Evolutionary conservation across 352 stramenopile genomes (phyloP), one percentile per base, ranked within the genome.

Genomic region (Plasmopara viticola): DNA sequence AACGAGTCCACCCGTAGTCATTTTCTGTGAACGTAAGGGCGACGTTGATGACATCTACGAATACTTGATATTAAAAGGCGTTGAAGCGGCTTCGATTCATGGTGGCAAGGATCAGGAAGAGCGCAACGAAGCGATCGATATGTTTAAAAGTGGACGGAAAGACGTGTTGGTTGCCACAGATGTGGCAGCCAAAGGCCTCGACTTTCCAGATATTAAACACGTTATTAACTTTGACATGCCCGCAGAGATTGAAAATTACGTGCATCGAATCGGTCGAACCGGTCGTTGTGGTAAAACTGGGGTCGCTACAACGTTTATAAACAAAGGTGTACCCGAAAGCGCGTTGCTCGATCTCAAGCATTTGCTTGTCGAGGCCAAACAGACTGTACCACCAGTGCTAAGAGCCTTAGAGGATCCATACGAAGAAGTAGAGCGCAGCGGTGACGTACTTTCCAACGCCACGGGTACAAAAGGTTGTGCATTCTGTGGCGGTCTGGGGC

Each of bases 161-260:
- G 96, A 99, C 69, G 95, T 99, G 33, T 72, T 99, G 30, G 95
- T 99, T 9, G 96, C 97, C 2, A 99, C 96, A 0, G 97, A 99
- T 72, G 74, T 99, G 18, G 96, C 96, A 3, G 96, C 97, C 17
- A 99, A 99, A 64, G 97, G 97, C 42, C 74, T 99, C 18, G 97
- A 99, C 66, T 99, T 99, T 53, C 87, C 95, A 0, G 93, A 99
- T 65, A 99, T 99, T 63, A 97, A 99, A 70, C 96, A 99, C 68
- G 97, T 99, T 13, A 99, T 99, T 57, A 99, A 99, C 68, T 99
- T 99, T 63, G 96, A 99, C 70, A 99, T 99, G 97, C 97, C 97
- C 0, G 81, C 78, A 37, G 95, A 99, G 68, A 99, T 99, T 62
- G 97, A 99, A 72, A 99, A 99, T 69, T 99, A 99, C 69, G 96